These are phyloP conservation scores for Paulownia fortunei DNA, from an alignment of 257 asterid genomes.

Conservation along the genomic window DNA sequence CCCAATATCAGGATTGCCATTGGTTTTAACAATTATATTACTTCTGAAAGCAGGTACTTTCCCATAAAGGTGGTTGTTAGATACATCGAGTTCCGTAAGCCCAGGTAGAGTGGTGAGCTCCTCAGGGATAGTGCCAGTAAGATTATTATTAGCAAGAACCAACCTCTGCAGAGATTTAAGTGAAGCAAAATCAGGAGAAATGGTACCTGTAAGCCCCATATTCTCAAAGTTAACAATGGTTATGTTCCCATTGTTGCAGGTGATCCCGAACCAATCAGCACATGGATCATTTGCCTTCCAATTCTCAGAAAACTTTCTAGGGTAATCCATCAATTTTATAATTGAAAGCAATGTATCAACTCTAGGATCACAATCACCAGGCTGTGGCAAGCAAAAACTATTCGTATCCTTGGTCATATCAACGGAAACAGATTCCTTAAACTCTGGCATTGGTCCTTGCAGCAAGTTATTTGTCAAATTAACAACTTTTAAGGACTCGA, in stretches of 20 bases:
- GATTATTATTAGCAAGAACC: slow-evolving; percentile 77
- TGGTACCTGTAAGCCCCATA: slow-evolving; percentile 76
- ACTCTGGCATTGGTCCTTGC: slow-evolving; percentile 89
- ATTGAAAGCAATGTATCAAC: slow-evolving; percentile 63
- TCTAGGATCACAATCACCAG: slow-evolving; percentile 84
- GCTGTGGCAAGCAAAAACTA: slow-evolving; percentile 80
- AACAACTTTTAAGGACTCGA: slow-evolving; percentile 67
- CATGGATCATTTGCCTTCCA: slow-evolving; percentile 92
- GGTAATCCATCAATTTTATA: slow-evolving; percentile 62
- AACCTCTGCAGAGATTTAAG: slow-evolving; percentile 68
- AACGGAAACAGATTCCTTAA: slow-evolving; percentile 58
- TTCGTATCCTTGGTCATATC: slow-evolving; percentile 63
- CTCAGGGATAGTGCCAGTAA: slow-evolving; percentile 73
- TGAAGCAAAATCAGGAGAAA: slow-evolving; percentile 68
- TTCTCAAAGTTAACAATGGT: slow-evolving; percentile 82
- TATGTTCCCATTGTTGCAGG: slow-evolving; percentile 74
- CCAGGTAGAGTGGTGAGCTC: slow-evolving; percentile 59
- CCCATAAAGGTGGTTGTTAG: slow-evolving; percentile 79
- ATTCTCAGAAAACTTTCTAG: slow-evolving; percentile 69
- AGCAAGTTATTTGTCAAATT: slow-evolving; percentile 86
- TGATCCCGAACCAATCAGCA: slow-evolving; percentile 79
- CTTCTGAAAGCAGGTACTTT: slow-evolving; percentile 67
- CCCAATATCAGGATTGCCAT: slow-evolving; percentile 80
- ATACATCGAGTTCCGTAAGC: slow-evolving; percentile 72
- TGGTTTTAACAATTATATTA: slow-evolving; percentile 56